Conservation (phyloP, 2,329 filamentous ascomycete genomes). For the Fulvia fulva region DNA sequence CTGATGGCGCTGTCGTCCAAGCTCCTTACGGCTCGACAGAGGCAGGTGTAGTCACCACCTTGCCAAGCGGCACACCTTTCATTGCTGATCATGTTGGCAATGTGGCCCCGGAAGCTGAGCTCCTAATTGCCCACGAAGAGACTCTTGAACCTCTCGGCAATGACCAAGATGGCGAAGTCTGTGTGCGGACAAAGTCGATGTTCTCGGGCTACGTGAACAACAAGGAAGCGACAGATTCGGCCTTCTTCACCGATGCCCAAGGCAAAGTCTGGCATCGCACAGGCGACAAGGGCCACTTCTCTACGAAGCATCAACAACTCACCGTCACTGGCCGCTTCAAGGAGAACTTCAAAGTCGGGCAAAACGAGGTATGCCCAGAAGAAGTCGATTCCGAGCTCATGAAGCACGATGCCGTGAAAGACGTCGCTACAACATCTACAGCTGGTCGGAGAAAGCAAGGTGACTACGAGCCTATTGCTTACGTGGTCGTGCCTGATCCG, state of each 20-base stretch:
- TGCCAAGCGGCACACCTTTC: not conserved
- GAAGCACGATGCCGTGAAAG: conserved; percentile 2
- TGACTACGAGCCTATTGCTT: conserved; percentile 44
- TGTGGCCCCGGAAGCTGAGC: conserved; percentile 37
- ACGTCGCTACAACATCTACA: conserved; percentile 2
- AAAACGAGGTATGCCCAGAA: conserved; percentile 29
- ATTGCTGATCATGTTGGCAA: conserved; percentile 29
- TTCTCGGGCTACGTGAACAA: conserved; percentile 53
- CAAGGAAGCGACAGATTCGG: conserved; percentile 42
- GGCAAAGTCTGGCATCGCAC: conserved; percentile 49
- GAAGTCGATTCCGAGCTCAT: conserved; percentile 39
- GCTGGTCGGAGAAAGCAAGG: conserved; percentile 32
- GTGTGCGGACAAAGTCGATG: conserved; percentile 49
- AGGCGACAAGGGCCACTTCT: conserved; percentile 50
- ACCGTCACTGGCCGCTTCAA: conserved; percentile 4
- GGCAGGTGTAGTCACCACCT: not conserved
- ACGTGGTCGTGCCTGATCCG: conserved; percentile 33
- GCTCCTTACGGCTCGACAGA: not conserved
- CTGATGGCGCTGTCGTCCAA: not conserved
- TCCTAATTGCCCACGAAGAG: conserved; percentile 42
- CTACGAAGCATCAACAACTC: not conserved
- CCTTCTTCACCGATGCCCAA: conserved; percentile 26
- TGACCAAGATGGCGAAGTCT: conserved; percentile 53
- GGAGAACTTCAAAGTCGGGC: conserved; percentile 50
- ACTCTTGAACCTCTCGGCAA: not conserved